Evolutionary conservation across 2,329 filamentous ascomycete species (phyloP).

Genomic region (Elsinoe arachidis): DNA sequence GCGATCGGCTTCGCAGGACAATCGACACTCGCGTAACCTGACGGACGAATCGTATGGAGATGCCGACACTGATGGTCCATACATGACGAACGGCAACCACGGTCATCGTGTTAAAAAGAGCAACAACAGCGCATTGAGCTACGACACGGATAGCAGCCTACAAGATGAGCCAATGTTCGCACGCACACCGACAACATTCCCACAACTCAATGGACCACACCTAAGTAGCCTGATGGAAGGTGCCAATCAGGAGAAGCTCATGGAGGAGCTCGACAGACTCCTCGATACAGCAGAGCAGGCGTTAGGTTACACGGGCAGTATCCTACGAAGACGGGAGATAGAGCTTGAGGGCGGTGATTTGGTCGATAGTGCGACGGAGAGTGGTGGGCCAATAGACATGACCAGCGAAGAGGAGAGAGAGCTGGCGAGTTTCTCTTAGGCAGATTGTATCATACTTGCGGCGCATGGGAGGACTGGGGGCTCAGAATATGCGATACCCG

Average conservation of each 20-base stretch:
- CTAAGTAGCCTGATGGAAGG: slow-evolving; percentile 24
- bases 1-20: slow-evolving; percentile 3
- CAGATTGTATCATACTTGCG: background rate
- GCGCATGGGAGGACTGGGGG: background rate
- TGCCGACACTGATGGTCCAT: slow-evolving; percentile 10
- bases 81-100: slow-evolving; percentile 16
- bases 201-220: slow-evolving; percentile 22
- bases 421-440: slow-evolving; percentile 10
- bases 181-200: slow-evolving; percentile 19
- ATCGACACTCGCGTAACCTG: slow-evolving; percentile 9
- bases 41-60: slow-evolving; percentile 13
- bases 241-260: slow-evolving; percentile 22
- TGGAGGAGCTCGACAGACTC: slow-evolving; percentile 24
- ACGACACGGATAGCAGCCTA: slow-evolving; percentile 17
- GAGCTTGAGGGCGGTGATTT: slow-evolving; percentile 16
- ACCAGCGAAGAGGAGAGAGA: slow-evolving; percentile 12
- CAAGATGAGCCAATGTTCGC: slow-evolving; percentile 14
- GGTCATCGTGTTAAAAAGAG: slow-evolving; percentile 2
- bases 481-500: background rate
- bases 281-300: slow-evolving; percentile 20
- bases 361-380: slow-evolving; percentile 6
- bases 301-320: slow-evolving; percentile 13
- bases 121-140: slow-evolving; percentile 3
- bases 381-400: slow-evolving; percentile 10
- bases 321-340: slow-evolving; percentile 13